Base-by-base conservation (phyloP, 2,329 filamentous ascomycete genomes). In the Chaetomium sp. region DNA sequence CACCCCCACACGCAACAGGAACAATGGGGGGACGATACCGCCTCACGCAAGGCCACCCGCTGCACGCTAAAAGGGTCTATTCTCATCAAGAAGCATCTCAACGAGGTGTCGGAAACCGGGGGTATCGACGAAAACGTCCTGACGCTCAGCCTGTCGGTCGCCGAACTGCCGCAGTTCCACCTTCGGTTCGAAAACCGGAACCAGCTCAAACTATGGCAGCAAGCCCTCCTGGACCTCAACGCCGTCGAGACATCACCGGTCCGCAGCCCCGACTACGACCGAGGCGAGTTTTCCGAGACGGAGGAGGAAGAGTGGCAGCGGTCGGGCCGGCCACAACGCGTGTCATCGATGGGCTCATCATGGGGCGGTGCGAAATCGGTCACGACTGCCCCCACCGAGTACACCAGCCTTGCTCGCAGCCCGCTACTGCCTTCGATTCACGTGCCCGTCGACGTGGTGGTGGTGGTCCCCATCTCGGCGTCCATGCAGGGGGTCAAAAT, bases 401-500 rank as follows among this genome's bases (percentile, higher is more conserved):
- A 98, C 77, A 95, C 92, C 49, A 91, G 84, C 74, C 87, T 91
- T 49, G 84, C 85, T 74, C 77, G 82, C 72, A 83, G 75, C 73
- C 79, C 79, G 60, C 72, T 73, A 63, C 79, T 78, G 67, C 78
- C 80, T 23, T 85, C 89, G 6, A 76, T 94, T 56, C 95, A 99
- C 74, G 92, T 98, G 19, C 94, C 95, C 1, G 87, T 98, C 61
- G 95, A 99, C 74, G 88, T 99, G 33, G 94, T 99, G 0, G 92
- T 98, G 0, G 95, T 99, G 25, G 93, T 99, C 38, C 95, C 95
- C 0, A 93, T 99, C 6, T 98, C 95, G 0, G 96, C 94, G 0
- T 98, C 95, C 0, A 99, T 98, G 94, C 95, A 98, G 77, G 95
- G 95, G n/a, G 86, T 99, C 66, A 99, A 99, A 80, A 97, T 98